phyloP scores from a whole-genome alignment of 495 filamentous ascomycete genomes.

The Neurospora terricola region DNA sequence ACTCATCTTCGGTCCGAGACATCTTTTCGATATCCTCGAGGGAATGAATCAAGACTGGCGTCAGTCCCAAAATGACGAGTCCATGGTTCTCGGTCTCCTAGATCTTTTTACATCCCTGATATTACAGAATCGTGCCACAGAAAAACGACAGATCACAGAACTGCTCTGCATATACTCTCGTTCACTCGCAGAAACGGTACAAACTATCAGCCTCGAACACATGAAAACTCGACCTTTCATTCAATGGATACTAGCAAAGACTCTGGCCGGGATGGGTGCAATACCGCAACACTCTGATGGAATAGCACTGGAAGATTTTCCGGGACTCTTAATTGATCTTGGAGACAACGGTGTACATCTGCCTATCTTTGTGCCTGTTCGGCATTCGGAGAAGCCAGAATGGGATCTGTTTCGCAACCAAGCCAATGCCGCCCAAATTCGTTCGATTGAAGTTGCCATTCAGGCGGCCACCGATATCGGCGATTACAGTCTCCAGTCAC shows the following conservation, averaged over 20 bases:
- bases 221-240: conserved; percentile 17
- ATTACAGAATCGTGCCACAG: not conserved
- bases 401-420: conserved; percentile 8
- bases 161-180: not conserved
- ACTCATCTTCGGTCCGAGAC: not conserved
- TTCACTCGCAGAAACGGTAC: not conserved
- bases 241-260: conserved; percentile 13
- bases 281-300: not conserved
- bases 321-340: conserved; percentile 2
- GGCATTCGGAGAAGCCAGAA: conserved; percentile 2
- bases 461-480: conserved; percentile 8
- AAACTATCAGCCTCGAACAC: conserved; percentile 1
- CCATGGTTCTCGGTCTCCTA: conserved; percentile 10
- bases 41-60: conserved; percentile 10
- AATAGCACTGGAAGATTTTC: not conserved
- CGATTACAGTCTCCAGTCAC: conserved; percentile 9
- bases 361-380: conserved; percentile 11
- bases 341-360: conserved; percentile 4
- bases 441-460: conserved; percentile 6
- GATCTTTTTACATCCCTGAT: conserved; percentile 12
- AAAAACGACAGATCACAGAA: not conserved
- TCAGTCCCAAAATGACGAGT: conserved; percentile 5
- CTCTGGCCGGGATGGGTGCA: conserved; percentile 2
- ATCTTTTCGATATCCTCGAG: not conserved
- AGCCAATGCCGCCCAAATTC: not conserved